These are phyloP conservation scores for Picea abies DNA, from an alignment of 83 land plant species.

Conservation along the genomic window DNA sequence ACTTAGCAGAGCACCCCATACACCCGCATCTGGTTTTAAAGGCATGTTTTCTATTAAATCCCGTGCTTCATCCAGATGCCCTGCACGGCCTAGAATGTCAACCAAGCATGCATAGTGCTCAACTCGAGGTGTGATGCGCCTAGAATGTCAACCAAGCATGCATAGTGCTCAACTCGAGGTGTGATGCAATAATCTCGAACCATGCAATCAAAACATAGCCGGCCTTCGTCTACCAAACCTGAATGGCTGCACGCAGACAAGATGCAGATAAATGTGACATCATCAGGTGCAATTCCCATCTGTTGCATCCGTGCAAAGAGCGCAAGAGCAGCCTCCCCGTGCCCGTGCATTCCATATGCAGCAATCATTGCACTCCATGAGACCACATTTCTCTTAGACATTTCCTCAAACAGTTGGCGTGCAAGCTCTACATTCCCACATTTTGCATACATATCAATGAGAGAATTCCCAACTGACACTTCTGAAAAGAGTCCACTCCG, in stretches of 20 bases:
- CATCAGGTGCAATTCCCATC: conserved; percentile 7
- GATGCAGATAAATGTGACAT: conserved; percentile 18
- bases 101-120: conserved; percentile 63
- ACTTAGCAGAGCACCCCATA: conserved; percentile 56
- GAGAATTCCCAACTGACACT: conserved; percentile 19
- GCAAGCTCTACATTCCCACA: conserved; percentile 16
- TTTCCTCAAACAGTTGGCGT: conserved; percentile 22
- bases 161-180: too few species aligned
- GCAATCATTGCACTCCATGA: conserved; percentile 43
- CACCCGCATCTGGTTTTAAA: conserved; percentile 40
- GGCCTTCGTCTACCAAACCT: conserved; percentile 44
- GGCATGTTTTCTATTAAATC: conserved; percentile 42
- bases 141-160: too few species aligned
- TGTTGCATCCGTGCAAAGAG: conserved; percentile 20
- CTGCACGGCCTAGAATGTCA: conserved; percentile 44
- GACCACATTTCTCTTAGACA: conserved; percentile 26
- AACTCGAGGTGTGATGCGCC: conserved; percentile 34
- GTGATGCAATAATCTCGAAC: conserved; percentile 21
- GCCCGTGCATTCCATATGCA: conserved; percentile 23
- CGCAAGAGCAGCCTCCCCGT: conserved; percentile 9
- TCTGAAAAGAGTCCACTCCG: conserved; percentile 13
- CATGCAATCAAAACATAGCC: conserved; percentile 37
- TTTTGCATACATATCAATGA: conserved; percentile 33
- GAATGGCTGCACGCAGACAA: conserved; percentile 40
- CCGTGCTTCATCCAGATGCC: conserved; percentile 35